Base-by-base conservation (phyloP, 176 grass and related monocot species). In the Ensete glaucum region DNA sequence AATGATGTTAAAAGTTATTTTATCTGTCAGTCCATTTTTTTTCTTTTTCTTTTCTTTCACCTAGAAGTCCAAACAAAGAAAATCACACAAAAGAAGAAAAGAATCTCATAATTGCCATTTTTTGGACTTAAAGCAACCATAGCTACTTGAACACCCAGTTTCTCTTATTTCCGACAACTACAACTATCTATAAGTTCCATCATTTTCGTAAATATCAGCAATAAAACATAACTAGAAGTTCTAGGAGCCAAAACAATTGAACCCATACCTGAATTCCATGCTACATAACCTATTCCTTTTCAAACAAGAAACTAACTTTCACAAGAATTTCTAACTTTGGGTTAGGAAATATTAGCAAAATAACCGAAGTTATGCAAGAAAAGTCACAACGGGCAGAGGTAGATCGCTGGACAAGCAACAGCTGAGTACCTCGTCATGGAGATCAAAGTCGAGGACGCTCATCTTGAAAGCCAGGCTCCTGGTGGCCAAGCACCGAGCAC, bases 401-500 rank as follows among this genome's bases (percentile, higher is more conserved):
- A 55, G 0, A 54, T 25, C 2, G 51, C 19, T 25, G 9, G n/a
- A 52, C 9, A 53, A 25, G 49, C 20, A 24, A 7, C 9, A n/a
- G 26, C 23, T 14, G 1, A 10, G 14, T 72, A 80, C 78, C 78
- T 80, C 21, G 29, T 84, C 87, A 74, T 86, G 79, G 16, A 91
- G 88, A 87, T 98, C 90, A 73, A 91, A 93, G 80, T 85, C 93
- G 69, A 98, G 94, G 57, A 93, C 94, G 57, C 80, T 93, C 90
- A 98, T 98, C 86, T 84, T 83, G 64, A 98, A 98, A 6, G 94
- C 88, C 23, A 93, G 94, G 86, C 94, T 98, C 58, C 94, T 76
- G 9, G 94, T 93, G 8, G 86, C 86, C 76, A 98, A 90, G 71
- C 94, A 89, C 70, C 90, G 78, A 2, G 94, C 94, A 1, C 90